phyloP scores from a whole-genome alignment of 192 early-diverging fungal genomes.

The Backusella sp. region DNA sequence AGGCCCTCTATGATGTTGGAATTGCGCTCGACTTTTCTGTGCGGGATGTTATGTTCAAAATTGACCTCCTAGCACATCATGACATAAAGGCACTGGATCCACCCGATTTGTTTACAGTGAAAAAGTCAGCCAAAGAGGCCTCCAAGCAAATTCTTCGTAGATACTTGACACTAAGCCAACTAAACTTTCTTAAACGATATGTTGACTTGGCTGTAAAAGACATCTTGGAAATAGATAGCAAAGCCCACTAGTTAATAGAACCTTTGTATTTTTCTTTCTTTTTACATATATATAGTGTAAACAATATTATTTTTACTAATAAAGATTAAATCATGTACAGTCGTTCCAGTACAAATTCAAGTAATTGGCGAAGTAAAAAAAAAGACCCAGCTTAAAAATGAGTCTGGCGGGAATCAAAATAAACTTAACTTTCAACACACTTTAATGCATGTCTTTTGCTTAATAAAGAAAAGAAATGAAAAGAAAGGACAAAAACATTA shows the following conservation, averaged over 20 bases:
- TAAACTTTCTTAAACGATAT: background rate
- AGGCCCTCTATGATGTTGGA: background rate
- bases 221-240: background rate
- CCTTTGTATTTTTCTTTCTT: background rate
- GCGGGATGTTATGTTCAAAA: background rate
- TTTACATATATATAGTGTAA: background rate
- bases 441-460: background rate
- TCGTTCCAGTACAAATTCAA: background rate
- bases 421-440: background rate
- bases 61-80: background rate
- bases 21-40: background rate
- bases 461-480: background rate
- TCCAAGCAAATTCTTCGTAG: constrained; percentile 1
- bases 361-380: background rate
- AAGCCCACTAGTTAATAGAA: background rate
- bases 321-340: background rate
- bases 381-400: background rate
- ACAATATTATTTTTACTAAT: background rate
- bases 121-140: background rate
- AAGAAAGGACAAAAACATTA: background rate
- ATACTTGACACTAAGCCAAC: background rate
- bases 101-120: background rate
- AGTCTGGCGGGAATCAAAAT: background rate
- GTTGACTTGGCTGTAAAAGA: background rate
- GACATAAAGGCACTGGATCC: background rate